These are phyloP conservation scores for Orbilia javanica DNA, from an alignment of 2,329 filamentous ascomycete genomes.

Conservation along the genomic window DNA sequence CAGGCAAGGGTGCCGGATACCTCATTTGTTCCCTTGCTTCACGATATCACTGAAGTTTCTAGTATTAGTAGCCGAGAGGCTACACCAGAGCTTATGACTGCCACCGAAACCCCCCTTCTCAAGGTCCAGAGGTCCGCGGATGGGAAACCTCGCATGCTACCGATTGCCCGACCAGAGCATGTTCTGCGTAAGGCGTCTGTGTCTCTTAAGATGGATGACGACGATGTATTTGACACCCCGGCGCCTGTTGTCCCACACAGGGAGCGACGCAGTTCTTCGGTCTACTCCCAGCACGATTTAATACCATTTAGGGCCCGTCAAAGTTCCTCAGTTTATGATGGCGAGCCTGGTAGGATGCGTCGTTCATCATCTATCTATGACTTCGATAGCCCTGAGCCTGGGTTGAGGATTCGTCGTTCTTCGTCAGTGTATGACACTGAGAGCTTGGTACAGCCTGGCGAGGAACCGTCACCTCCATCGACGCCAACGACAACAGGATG, in stretches of 20 bases:
- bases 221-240: conserved; percentile 44
- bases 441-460: conserved; percentile 26
- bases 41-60: conserved; percentile 49
- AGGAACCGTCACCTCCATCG: conserved; percentile 32
- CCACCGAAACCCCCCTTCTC: neutral
- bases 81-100: conserved; percentile 29
- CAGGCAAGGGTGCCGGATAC: conserved; percentile 13
- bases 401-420: conserved; percentile 9
- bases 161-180: conserved; percentile 18
- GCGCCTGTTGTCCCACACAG: conserved; percentile 23
- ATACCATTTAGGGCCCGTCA: neutral
- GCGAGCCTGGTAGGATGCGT: neutral
- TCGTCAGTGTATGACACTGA: conserved; percentile 45
- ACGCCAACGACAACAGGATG: conserved; percentile 8
- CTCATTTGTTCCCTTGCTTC: conserved; percentile 22
- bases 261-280: conserved; percentile 37
- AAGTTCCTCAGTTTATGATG: neutral
- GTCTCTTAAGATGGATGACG: conserved; percentile 26
- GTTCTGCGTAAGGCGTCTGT: conserved; percentile 32
- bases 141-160: conserved; percentile 36
- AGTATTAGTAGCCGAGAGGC: conserved; percentile 27
- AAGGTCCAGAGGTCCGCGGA: conserved; percentile 11
- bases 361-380: conserved; percentile 25
- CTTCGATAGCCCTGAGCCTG: neutral
- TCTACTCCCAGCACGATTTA: conserved; percentile 13